Percentiles rank a stretch among this genome's conserved stretches.
Conservation (phyloP, 1,284 basidiomycete species). For the Inonotus obliquus region DNA sequence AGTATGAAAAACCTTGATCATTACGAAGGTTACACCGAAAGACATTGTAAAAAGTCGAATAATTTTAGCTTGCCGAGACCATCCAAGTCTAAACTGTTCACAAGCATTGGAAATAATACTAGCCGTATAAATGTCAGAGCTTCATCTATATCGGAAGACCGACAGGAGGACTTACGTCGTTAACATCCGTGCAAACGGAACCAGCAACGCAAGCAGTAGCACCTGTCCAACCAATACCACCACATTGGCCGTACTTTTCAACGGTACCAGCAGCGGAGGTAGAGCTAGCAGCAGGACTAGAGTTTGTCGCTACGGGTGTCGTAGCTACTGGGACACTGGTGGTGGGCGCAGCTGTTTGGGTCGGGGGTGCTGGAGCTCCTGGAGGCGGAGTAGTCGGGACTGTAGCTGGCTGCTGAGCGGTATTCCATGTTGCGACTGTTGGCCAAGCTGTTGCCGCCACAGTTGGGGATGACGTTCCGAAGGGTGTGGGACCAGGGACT, state of each 20-base stretch:
- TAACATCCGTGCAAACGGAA: constrained; percentile 16
- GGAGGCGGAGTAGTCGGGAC: constrained; percentile 29
- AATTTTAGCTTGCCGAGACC: too few relatives aligned
- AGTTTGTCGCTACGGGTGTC: not conserved
- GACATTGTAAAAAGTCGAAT: too few relatives aligned
- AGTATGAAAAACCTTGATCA: too few relatives aligned
- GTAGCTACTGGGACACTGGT: constrained; percentile 4
- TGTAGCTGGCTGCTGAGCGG: constrained; percentile 32
- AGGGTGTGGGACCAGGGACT: constrained; percentile 45
- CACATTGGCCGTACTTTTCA: constrained; percentile 20
- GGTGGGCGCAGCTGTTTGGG: constrained; percentile 4
- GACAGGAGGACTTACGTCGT: constrained; percentile 9
- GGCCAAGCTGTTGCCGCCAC: constrained; percentile 33
- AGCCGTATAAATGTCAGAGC: not conserved
- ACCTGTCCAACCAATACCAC: constrained; percentile 21
- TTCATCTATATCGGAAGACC: not conserved
- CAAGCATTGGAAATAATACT: constrained; percentile 18
- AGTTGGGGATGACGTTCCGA: constrained; percentile 30
- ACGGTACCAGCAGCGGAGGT: constrained; percentile 14
- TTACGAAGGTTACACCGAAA: too few relatives aligned
- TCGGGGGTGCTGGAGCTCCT: constrained; percentile 23
- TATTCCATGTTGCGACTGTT: constrained; percentile 36
- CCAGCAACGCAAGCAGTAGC: constrained; percentile 18
- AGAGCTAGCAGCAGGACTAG: constrained; percentile 3
- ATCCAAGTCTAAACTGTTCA: not conserved